A percentile compares a stretch with the other conserved stretches of the same genome.
These are phyloP conservation scores for Xylaria intraflava DNA, from an alignment of 495 filamentous ascomycete genomes.

Conservation along the genomic window DNA sequence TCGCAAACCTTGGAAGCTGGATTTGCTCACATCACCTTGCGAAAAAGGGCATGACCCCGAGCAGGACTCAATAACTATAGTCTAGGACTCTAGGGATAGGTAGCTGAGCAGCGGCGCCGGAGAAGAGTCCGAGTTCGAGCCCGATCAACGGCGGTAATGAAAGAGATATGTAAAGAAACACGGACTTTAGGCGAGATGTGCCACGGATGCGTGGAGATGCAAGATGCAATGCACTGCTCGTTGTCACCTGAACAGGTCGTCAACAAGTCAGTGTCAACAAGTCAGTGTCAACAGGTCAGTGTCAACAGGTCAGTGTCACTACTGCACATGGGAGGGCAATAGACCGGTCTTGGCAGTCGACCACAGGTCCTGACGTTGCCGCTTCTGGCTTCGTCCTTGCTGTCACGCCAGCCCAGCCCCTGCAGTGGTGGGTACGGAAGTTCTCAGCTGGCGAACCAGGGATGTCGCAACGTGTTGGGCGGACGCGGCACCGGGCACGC, in stretches of 20 bases:
- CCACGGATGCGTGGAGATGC: neutral
- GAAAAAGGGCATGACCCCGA: too few species aligned
- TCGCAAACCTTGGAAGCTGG: too few species aligned
- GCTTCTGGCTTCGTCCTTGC: neutral
- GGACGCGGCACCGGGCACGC: neutral
- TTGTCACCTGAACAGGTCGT: slow-evolving; percentile 4
- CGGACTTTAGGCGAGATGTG: neutral
- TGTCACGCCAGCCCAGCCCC: neutral
- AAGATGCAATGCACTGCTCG: slow-evolving; percentile 3
- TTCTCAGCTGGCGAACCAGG: neutral
- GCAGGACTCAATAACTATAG: too few species aligned
- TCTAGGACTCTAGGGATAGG: too few species aligned
- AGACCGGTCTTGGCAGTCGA: neutral
- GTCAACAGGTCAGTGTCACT: slow-evolving; percentile 5
- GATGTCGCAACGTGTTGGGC: neutral
- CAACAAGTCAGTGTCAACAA: too few species aligned
- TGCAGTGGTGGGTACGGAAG: neutral
- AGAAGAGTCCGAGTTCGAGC: too few species aligned
- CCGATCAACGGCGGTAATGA: too few species aligned
- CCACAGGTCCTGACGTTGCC: neutral
- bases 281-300: too few species aligned
- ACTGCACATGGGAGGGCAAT: too few species aligned
- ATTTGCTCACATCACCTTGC: too few species aligned
- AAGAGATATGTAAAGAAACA: neutral
- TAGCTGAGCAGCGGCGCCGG: too few species aligned